Evolutionary conservation across 2,329 filamentous ascomycete species (phyloP), one percentile per base, ranked within the genome.

Genomic region (Colletotrichum sp.): DNA sequence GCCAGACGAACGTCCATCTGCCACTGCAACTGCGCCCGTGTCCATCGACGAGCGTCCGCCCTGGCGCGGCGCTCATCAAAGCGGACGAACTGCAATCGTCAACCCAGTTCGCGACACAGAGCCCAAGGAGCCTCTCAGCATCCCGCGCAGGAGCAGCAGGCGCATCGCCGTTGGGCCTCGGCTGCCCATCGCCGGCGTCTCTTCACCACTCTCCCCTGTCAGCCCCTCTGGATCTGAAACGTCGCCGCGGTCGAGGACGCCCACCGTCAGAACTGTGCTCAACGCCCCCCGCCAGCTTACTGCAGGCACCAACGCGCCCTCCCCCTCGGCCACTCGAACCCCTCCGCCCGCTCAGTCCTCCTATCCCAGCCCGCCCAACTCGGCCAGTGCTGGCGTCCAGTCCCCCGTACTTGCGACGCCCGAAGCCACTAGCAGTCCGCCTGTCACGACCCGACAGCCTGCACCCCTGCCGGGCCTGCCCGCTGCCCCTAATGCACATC

Each of bases 61-160:
- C 73, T 96, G 94, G 94, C 93, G 92, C 80, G 94, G 94, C 21
- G 92, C 92, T 49, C 94, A 94, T 24, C 92, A 92, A 49, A 95
- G 92, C 81, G 94, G 94, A 32, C 91, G 94, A 78, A 89, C 89
- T 57, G 87, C 90, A 44, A 88, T 95, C 72, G 89, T 94, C 39
- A 89, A 89, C 60, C 92, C 93, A 5, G 89, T 95, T 49, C 89
- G 87, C 80, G 93, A 95, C 81, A 90, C 91, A 44, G 86, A 86
- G 57, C 85, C 87, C 75, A 89, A 89, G 16, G 85, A 89, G 73
- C 90, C 92, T n/a, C 84, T 94, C 57, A 89, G 85, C 76, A 86
- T 93, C 71, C 89, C 90, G 18, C 86, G 86, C 57, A 91, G 87
- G 81, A 89, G 84, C 80, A 87, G 84, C 80, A 90, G 87, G 79